Evolutionary conservation across 73 alveolate species (phyloP), one percentile per base, ranked within the genome.

Genomic region (Paramecium sonneborni): DNA sequence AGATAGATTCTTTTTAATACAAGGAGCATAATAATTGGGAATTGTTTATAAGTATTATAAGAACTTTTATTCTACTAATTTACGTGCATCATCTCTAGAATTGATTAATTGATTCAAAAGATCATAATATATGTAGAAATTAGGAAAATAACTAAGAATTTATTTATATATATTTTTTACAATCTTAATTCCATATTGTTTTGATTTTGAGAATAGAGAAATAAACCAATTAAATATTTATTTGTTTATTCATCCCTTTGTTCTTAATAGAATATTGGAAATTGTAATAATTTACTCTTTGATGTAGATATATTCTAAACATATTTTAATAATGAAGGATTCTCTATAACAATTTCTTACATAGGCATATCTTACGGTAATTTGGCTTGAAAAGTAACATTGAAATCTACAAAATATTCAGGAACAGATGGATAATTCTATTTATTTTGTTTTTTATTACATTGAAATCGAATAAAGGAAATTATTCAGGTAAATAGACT

Each of bases 341-440:
- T 79, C 4, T 79, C 90, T 1, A 79, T 30, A 11, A 46, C 5
- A 6, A 79, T 15, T 43, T 79, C 90, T 46, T 79, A 23, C 39
- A 41, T 41, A 14, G 90, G 72, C 7, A 44, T n/a, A 7, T 74
- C 18, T 34, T 37, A 11, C 1, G 87, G 76, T 4, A 79, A 20
- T 46, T 43, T 79, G 39, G 24, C 76, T 43, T 23, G 7, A 79
- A 30, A 79, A 1, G 41, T 10, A 14, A 23, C 18, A 41, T 26
- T 43, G 5, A 79, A 79, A 79, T 79, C 90, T 4, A 79, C 32
- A 79, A 18, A 79, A 43, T 79, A 79, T 23, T 79, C 90, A 44
- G 90, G 90, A 6, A 10, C 15, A 15, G 90, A 1, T 10, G 90
- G 90, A 79, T 79, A 79, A 43, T 79, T 79, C 90, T 79, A 79